phyloP scores from a whole-genome alignment of 2,329 filamentous ascomycete species.

The Aureobasidium pullulans region DNA sequence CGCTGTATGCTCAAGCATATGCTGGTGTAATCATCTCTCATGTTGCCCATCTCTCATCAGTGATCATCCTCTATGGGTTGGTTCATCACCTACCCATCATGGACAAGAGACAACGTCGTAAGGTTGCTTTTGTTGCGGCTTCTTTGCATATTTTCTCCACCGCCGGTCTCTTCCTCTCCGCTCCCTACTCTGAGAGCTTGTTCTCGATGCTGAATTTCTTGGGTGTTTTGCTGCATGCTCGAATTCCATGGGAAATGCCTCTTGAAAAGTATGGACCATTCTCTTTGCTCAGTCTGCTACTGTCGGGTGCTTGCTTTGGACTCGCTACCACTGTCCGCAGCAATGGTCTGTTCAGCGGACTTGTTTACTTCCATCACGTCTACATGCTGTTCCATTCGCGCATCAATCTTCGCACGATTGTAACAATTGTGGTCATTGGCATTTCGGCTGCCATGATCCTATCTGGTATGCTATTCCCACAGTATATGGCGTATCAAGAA shows the following conservation, averaged over 20 bases:
- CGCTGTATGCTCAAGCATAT: constrained; percentile 32
- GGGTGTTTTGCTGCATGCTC: constrained; percentile 59
- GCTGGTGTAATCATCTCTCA: constrained; percentile 63
- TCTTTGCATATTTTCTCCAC: constrained; percentile 76
- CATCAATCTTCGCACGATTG: constrained; percentile 21
- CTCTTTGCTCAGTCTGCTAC: constrained; percentile 11
- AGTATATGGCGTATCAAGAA: constrained; percentile 63
- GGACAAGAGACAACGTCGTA: constrained; percentile 24
- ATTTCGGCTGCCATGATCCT: constrained; percentile 62
- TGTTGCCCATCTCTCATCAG: constrained; percentile 67
- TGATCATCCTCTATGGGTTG: constrained; percentile 63
- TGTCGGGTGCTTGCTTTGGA: constrained; percentile 49
- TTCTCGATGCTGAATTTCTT: constrained; percentile 72
- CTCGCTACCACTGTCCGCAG: constrained; percentile 67
- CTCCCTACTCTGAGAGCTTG: constrained; percentile 73
- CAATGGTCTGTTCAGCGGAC: constrained; percentile 78
- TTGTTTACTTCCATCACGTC: constrained; percentile 57
- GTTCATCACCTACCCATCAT: constrained; percentile 49
- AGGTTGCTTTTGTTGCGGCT: constrained; percentile 61
- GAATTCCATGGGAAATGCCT: background rate
- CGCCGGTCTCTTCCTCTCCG: constrained; percentile 80
- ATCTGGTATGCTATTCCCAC: constrained; percentile 62
- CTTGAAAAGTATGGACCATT: background rate
- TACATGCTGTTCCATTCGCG: background rate
- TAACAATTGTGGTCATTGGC: constrained; percentile 36